Percentiles rank a stretch among this genome's conserved stretches.
Evolutionary conservation across 192 early-diverging fungal genomes (phyloP).

Genomic region (Linnemannia exigua): DNA sequence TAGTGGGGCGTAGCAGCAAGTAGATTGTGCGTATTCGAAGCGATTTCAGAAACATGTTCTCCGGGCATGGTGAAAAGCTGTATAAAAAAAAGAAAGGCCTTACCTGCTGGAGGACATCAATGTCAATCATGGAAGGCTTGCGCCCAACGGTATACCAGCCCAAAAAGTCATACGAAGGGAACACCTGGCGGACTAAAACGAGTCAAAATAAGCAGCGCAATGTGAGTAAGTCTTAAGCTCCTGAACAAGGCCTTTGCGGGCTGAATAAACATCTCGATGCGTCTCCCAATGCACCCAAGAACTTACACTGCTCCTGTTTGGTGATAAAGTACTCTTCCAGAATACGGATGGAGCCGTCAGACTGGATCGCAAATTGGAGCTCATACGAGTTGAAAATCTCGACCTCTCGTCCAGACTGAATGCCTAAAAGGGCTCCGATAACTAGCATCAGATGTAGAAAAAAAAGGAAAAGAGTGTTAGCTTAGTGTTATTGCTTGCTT

Average conservation of each 20-base stretch:
- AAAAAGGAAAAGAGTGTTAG: neutral
- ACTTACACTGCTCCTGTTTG: conserved; percentile 85
- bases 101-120: conserved; percentile 85
- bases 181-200: conserved; percentile 81
- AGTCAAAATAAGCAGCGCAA: neutral
- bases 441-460: conserved; percentile 54
- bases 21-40: no score
- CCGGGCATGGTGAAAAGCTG: neutral
- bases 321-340: conserved; percentile 74
- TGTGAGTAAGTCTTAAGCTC: neutral
- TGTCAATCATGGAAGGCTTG: conserved; percentile 70
- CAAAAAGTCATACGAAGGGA: conserved; percentile 84
- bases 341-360: conserved; percentile 63
- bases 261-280: no score
- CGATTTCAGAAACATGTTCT: no score
- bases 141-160: conserved; percentile 88
- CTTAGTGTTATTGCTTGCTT: neutral
- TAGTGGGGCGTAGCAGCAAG: neutral
- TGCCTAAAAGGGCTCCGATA: conserved; percentile 83
- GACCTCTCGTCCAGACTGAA: conserved; percentile 82
- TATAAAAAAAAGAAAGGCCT: neutral
- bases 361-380: conserved; percentile 63
- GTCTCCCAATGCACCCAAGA: neutral
- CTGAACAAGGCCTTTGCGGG: no score
- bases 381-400: conserved; percentile 92